Conservation (phyloP, 805 yeast species). For the Monosporozyma solicola region DNA sequence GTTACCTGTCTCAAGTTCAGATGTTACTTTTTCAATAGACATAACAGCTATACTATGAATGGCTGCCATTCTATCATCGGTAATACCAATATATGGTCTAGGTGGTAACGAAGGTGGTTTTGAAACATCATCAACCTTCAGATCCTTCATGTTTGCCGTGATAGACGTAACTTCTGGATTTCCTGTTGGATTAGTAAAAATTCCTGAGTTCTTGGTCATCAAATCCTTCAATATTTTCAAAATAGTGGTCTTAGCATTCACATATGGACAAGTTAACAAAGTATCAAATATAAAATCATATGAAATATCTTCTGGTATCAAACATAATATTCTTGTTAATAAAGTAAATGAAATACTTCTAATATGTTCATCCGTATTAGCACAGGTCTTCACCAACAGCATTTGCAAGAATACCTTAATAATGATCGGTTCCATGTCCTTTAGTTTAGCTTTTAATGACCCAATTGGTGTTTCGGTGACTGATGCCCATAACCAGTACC, state of each 20-base stretch:
- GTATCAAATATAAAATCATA: conserved; percentile 60
- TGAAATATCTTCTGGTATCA: conserved; percentile 46
- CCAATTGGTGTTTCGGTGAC: conserved; percentile 10
- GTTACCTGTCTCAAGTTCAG: conserved; percentile 1
- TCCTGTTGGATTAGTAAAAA: neutral
- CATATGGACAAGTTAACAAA: conserved; percentile 58
- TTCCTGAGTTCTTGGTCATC: conserved; percentile 29
- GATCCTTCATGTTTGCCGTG: neutral
- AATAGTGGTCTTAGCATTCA: conserved; percentile 47
- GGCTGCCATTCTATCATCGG: conserved; percentile 34
- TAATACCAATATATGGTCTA: conserved; percentile 38
- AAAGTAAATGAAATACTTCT: conserved; percentile 45
- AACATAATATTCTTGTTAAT: conserved; percentile 51
- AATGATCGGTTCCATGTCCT: conserved; percentile 25
- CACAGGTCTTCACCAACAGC: conserved; percentile 33
- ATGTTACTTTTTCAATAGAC: conserved; percentile 28
- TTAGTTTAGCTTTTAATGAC: conserved; percentile 12
- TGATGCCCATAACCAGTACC: conserved; percentile 33
- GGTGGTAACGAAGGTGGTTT: conserved; percentile 20
- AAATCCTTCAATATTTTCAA: conserved; percentile 64
- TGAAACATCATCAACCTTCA: neutral
- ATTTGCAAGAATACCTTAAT: conserved; percentile 35
- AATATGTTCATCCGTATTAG: conserved; percentile 31
- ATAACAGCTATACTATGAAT: conserved; percentile 36
- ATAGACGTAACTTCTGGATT: neutral